Conservation (phyloP, 352 stramenopile species). For the Phytophthora chlamydospora region DNA sequence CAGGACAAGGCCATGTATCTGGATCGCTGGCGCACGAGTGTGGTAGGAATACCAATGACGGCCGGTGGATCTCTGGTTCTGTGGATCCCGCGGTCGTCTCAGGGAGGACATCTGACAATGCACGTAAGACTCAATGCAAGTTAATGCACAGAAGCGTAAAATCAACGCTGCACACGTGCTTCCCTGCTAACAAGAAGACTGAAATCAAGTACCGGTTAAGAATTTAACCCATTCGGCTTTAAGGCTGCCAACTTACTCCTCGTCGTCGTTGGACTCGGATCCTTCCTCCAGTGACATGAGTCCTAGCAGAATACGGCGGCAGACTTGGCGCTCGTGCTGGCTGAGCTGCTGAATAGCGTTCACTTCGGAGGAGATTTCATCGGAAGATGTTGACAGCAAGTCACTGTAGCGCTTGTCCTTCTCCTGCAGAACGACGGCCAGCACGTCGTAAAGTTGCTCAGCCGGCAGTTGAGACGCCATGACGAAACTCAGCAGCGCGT, state of each 20-base stretch:
- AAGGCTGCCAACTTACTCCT: conserved; percentile 21
- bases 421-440: conserved; percentile 61
- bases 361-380: conserved; percentile 10
- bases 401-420: conserved; percentile 75
- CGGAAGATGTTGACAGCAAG: conserved; percentile 37
- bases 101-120: conserved; percentile 45
- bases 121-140: conserved; percentile 50
- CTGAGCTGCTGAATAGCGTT: conserved; percentile 38
- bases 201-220: too few relatives aligned
- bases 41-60: conserved; percentile 38
- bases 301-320: conserved; percentile 64
- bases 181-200: too few relatives aligned
- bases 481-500: conserved; percentile 71
- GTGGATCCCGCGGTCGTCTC: conserved; percentile 46
- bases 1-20: conserved; percentile 58
- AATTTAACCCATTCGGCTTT: too few relatives aligned
- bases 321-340: conserved; percentile 59
- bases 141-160: conserved; percentile 29
- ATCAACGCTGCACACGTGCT: background rate
- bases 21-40: conserved; percentile 49
- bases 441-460: conserved; percentile 71
- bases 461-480: conserved; percentile 53
- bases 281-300: conserved; percentile 69
- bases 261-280: conserved; percentile 47
- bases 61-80: conserved; percentile 36